Evolutionary conservation across 192 early-diverging fungal species (phyloP).

Genomic region (Coemansia sp.): DNA sequence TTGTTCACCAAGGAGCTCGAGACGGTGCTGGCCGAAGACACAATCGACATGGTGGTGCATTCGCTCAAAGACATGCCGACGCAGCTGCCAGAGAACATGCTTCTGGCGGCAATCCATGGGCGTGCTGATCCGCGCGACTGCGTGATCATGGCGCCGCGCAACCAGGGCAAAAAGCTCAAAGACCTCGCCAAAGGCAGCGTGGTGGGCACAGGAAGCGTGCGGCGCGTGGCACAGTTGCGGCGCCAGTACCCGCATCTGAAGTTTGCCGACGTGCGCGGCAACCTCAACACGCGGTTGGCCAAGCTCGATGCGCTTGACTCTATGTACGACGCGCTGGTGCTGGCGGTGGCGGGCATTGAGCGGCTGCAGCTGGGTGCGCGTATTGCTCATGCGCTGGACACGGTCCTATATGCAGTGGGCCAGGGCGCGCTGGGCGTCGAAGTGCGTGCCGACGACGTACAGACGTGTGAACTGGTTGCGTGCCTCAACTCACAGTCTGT

Average conservation of each 20-base stretch:
- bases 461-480: constrained; percentile 35
- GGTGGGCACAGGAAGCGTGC: constrained; percentile 85
- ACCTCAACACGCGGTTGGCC: constrained; percentile 82
- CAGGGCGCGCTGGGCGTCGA: constrained; percentile 92
- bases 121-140: constrained; percentile 92
- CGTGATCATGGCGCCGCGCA: constrained; percentile 61
- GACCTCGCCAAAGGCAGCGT: constrained; percentile 72
- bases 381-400: constrained; percentile 68
- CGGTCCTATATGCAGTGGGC: constrained; percentile 84
- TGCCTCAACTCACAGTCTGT: constrained; percentile 68
- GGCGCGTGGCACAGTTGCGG: constrained; percentile 84
- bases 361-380: constrained; percentile 68
- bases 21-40: constrained; percentile 62
- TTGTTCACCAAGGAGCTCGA: constrained; percentile 93
- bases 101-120: constrained; percentile 75
- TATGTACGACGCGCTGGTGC: constrained; percentile 72
- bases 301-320: constrained; percentile 75
- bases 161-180: constrained; percentile 51
- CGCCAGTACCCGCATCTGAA: constrained; percentile 70
- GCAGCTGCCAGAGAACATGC: constrained; percentile 76
- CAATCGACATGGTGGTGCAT: constrained; percentile 87
- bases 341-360: constrained; percentile 84
- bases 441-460: constrained; percentile 65
- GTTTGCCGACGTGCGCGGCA: constrained; percentile 77
- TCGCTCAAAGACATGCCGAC: constrained; percentile 95